Evolutionary conservation across 192 early-diverging fungal genomes (phyloP), one percentile per base, ranked within the genome.

Genomic region (Funneliformis geosporum): DNA sequence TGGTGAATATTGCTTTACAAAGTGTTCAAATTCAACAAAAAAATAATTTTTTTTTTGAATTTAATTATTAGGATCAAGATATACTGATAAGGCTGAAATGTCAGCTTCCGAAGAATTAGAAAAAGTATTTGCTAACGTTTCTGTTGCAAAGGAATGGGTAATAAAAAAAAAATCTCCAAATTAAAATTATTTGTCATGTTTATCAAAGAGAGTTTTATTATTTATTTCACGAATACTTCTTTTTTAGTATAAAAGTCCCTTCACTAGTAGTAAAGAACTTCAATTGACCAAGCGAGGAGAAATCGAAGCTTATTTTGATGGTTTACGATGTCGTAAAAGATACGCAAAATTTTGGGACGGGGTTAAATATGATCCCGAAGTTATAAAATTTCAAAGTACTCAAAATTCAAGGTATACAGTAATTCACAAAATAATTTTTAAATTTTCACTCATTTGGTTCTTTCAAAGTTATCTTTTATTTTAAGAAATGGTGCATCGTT

Each of bases 221-320:
- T 9, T 46, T 46, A 46, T 46, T n/a, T 10, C 10, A 46, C 10
- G 1, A 33, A 33, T 33, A 33, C 33, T 33, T 33, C 0, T 33
- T 0, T 16, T 14, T 68, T 68, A 68, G 66, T 38, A 28, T 68
- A 68, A 68, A 68, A 68, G 42, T 68, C 66, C 66, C 40, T 68
- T 68, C 38, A 12, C 33, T 4, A 2, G 6, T 0, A 38, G 16
- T 2, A 5, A 50, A 16, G 14, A 50, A 16, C 18, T 50, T 50
- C 47, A 50, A 50, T 50, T 50, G 47, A 12, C 14, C 12, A 18
- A 50, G 18, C 47, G 47, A 50, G 47, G 47, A 50, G 47, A 50
- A 50, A 12, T 50, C 11, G 66, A 68, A 68, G 4, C 66, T 40
- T 68, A 43, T 68, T 68, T 39, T 38, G 16, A 40, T 40, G 66